Conservation (phyloP, 352 stramenopile species). For the Phytophthora capsici region DNA sequence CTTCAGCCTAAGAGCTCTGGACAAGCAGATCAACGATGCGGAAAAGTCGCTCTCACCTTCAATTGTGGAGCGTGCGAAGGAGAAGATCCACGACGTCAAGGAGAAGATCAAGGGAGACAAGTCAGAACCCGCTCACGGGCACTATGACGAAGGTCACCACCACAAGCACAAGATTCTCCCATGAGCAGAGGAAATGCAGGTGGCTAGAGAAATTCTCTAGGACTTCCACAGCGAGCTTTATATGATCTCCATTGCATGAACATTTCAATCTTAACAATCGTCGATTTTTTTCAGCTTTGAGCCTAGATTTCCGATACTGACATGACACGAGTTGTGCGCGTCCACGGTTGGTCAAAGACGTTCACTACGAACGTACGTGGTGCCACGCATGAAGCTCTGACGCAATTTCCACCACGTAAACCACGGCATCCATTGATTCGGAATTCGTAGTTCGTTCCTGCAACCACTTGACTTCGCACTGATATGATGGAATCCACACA, state of each 20-base stretch:
- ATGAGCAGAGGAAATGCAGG: not conserved
- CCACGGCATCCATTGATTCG: slow-evolving; percentile 23
- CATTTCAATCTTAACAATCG: too few species aligned
- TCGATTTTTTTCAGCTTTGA: not conserved
- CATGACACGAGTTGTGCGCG: slow-evolving; percentile 12
- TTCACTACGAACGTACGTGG: slow-evolving; percentile 10
- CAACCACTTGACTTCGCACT: slow-evolving; percentile 24
- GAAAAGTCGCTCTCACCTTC: slow-evolving; percentile 37
- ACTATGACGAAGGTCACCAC: slow-evolving; percentile 18
- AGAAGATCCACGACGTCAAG: slow-evolving; percentile 37
- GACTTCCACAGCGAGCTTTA: not conserved
- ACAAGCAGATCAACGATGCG: slow-evolving; percentile 28
- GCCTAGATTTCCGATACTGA: slow-evolving; percentile 1
- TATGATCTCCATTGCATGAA: not conserved
- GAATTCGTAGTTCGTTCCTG: slow-evolving; percentile 32
- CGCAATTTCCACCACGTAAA: slow-evolving; percentile 14
- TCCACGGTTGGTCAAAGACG: slow-evolving; percentile 33
- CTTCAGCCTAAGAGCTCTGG: slow-evolving; percentile 29
- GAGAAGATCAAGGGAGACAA: slow-evolving; percentile 39
- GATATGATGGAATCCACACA: slow-evolving; percentile 22
- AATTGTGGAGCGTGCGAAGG: slow-evolving; percentile 37
- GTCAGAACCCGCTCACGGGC: slow-evolving; percentile 11
- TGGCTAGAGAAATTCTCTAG: slow-evolving; percentile 1
- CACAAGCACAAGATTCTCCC: slow-evolving; percentile 8
- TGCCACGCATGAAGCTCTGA: slow-evolving; percentile 5